These are phyloP conservation scores for Cladosporium sp. DNA, from an alignment of 2,329 filamentous ascomycete species.

Conservation along the genomic window DNA sequence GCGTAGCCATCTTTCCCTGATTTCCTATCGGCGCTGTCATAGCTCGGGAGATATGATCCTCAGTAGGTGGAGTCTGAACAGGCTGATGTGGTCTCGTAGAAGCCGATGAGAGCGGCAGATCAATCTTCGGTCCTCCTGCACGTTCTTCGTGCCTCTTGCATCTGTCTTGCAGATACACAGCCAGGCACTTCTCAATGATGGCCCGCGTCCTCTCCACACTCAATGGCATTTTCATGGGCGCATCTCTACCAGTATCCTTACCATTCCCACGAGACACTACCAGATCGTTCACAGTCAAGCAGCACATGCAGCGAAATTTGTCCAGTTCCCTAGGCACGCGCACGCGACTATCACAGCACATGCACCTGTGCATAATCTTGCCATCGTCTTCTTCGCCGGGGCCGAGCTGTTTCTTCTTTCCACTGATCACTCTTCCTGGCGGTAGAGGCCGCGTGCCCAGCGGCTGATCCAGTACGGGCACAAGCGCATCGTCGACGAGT, in stretches of 20 bases:
- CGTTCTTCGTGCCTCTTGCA: conserved; percentile 20
- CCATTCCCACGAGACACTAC: conserved; percentile 25
- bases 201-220: conserved; percentile 58
- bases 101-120: background rate
- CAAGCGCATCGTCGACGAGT: conserved; percentile 44
- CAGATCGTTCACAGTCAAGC: conserved; percentile 79
- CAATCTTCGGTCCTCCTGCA: background rate
- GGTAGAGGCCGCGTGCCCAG: conserved; percentile 25
- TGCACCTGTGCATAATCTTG: conserved; percentile 69
- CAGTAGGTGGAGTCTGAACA: conserved; percentile 1
- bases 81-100: background rate
- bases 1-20: conserved; percentile 10
- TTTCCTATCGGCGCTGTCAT: background rate
- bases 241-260: conserved; percentile 15
- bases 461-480: conserved; percentile 32
- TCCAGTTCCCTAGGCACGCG: conserved; percentile 71
- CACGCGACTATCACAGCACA: conserved; percentile 78
- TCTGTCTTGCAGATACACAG: conserved; percentile 44
- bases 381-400: conserved; percentile 41
- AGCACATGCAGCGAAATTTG: conserved; percentile 78
- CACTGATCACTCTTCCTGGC: conserved; percentile 25
- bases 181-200: conserved; percentile 54
- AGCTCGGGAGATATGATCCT: background rate
- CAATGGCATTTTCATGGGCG: conserved; percentile 39
- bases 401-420: conserved; percentile 29